These are phyloP conservation scores for Yamadazyma phyllophila DNA, from an alignment of 805 yeast genomes.

Conservation along the genomic window DNA sequence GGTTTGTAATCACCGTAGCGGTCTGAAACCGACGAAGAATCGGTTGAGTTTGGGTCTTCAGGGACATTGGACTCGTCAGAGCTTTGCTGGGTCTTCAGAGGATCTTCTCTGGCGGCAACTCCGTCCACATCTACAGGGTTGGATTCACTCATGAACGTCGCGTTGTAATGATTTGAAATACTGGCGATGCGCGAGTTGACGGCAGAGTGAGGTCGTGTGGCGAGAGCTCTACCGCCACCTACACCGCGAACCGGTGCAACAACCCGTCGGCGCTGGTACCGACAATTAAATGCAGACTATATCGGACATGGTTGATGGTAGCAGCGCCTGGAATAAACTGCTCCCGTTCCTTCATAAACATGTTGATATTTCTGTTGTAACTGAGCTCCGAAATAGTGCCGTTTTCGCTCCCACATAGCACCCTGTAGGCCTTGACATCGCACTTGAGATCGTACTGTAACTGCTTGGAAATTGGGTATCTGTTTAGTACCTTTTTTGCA, in stretches of 20 bases:
- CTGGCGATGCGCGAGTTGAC: too few species aligned
- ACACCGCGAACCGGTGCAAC: slow-evolving; percentile 3
- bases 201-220: too few species aligned
- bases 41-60: not conserved
- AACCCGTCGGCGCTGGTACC: slow-evolving; percentile 3
- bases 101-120: not conserved
- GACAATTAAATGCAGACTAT: not conserved
- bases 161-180: too few species aligned
- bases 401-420: slow-evolving; percentile 4
- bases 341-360: slow-evolving; percentile 1
- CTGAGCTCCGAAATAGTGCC: not conserved
- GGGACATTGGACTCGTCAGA: not conserved
- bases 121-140: too few species aligned
- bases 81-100: not conserved
- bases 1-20: slow-evolving; percentile 1
- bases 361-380: not conserved
- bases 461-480: slow-evolving; percentile 5
- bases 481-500: slow-evolving; percentile 1
- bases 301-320: slow-evolving; percentile 1
- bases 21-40: not conserved
- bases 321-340: not conserved
- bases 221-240: not conserved
- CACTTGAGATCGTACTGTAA: slow-evolving; percentile 4
- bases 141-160: too few species aligned
- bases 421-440: not conserved